phyloP scores from a whole-genome alignment of 306 rosid species.

The Medicago lupulina region DNA sequence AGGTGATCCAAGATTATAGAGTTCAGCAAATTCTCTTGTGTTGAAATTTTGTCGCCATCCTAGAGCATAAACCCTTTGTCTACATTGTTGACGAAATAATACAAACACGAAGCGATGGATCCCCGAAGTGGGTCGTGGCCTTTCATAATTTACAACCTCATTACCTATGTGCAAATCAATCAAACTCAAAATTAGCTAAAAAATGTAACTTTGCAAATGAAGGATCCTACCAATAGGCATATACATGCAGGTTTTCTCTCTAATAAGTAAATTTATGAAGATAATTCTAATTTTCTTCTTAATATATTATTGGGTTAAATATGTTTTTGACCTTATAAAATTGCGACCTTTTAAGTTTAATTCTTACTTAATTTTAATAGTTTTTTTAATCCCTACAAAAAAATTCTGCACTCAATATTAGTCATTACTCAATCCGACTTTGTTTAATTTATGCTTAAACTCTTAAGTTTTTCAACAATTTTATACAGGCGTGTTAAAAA shows the following conservation, averaged over 20 bases:
- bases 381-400: too few relatives aligned
- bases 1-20: slow-evolving; percentile 78
- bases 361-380: too few relatives aligned
- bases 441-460: too few relatives aligned
- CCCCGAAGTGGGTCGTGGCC: slow-evolving; percentile 74
- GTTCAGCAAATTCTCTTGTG: slow-evolving; percentile 77
- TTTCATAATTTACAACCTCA: slow-evolving; percentile 45
- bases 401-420: too few relatives aligned
- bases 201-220: not conserved
- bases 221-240: not conserved
- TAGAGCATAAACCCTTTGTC: slow-evolving; percentile 82
- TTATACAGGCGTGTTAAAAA: too few relatives aligned
- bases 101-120: slow-evolving; percentile 74
- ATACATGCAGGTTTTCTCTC: not conserved
- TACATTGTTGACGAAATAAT: slow-evolving; percentile 68
- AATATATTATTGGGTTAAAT: too few relatives aligned
- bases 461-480: too few relatives aligned
- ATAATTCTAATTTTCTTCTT: too few relatives aligned
- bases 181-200: not conserved
- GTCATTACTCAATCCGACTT: too few relatives aligned
- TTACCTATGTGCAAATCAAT: slow-evolving; percentile 38
- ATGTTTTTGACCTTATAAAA: too few relatives aligned
- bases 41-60: slow-evolving; percentile 90
- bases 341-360: too few relatives aligned
- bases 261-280: too few relatives aligned